Base-by-base conservation (phyloP, 768 basidiomycete genomes). In the Pilatotrama ljubarskyi region DNA sequence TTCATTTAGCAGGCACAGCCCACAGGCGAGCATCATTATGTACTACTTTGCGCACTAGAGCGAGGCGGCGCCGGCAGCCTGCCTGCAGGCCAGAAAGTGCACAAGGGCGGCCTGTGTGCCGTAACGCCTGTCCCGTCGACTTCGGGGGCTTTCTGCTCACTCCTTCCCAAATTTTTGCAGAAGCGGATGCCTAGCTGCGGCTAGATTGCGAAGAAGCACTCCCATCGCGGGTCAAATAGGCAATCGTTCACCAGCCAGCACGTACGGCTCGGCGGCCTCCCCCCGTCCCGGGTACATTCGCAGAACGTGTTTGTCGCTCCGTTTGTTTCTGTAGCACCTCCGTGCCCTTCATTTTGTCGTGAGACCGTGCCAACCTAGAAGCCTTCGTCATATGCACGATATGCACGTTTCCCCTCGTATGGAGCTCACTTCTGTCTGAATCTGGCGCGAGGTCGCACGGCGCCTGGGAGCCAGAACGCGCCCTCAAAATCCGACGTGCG, bases 401-500 rank as follows among this genome's bases (percentile, higher is more conserved):
- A 10, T n/a, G n/a, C n/a, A n/a, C 29, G 5, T 10, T 32, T 5
- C 29, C 5, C 29, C 3, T 3, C 38, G 38, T 13, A 49, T 17
- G 17, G 10, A 32, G 26, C 48, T 49, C 48, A 35, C 38, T 15
- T 40, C 13, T 15, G 38, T 14, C 38, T 40, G 38, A 14, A 5
- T n/a, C 13, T 14, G 14, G 38, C 38, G 38, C 13, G 38, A 5
- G 38, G 6, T 14, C 38, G 32, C 46, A 24, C 51, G 38, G 26
- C 10, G 42, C 24, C 26, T 7, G 36, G 11, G 17, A 26, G 18
- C n/a, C 29, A 24, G 37, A 25, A 41, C 36, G 38, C 37, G n/a
- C 53, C 41, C 59, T 50, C 59, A 50, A 55, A 61, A 32, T 42
- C 59, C 59, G 52, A 46, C 51, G 44, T 53, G 59, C 35, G 25